A percentile compares a stretch with the other conserved stretches of the same genome.
These are phyloP conservation scores for Leucosporidium scottii DNA, from an alignment of 768 basidiomycete species.

Conservation along the genomic window DNA sequence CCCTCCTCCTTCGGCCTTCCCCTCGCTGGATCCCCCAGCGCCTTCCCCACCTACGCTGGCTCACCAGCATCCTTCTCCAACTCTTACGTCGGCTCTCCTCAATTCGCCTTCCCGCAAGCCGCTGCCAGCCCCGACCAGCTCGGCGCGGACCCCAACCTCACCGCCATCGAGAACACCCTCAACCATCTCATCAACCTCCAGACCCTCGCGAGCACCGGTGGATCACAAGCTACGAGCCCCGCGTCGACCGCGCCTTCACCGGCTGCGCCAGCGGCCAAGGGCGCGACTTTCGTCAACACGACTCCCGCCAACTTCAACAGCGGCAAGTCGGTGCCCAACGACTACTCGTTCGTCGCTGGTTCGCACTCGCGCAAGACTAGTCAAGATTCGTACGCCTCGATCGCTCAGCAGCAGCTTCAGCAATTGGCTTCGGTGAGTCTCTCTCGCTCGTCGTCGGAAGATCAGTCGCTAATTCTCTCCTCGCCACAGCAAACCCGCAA, in stretches of 20 bases:
- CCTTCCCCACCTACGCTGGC: background rate
- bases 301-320: too few relatives aligned
- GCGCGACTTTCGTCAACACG: background rate
- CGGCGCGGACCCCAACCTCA: conserved; percentile 23
- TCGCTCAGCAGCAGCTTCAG: background rate
- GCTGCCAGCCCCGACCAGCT: background rate
- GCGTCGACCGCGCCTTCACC: background rate
- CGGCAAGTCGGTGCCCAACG: background rate
- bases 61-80: background rate
- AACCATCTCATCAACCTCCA: conserved; percentile 36
- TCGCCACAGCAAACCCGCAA: too few relatives aligned
- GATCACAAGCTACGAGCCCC: background rate
- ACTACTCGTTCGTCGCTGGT: background rate
- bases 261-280: background rate
- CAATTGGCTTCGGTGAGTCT: background rate
- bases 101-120: conserved; percentile 11
- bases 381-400: background rate
- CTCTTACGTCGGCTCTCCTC: background rate
- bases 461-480: background rate
- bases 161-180: conserved; percentile 33
- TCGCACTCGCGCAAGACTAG: background rate
- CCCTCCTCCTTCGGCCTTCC: background rate
- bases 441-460: background rate
- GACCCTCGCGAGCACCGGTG: conserved; percentile 3
- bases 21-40: background rate